phyloP scores from a whole-genome alignment of 345 rosid genomes.

The Mallotus nudiflorus region DNA sequence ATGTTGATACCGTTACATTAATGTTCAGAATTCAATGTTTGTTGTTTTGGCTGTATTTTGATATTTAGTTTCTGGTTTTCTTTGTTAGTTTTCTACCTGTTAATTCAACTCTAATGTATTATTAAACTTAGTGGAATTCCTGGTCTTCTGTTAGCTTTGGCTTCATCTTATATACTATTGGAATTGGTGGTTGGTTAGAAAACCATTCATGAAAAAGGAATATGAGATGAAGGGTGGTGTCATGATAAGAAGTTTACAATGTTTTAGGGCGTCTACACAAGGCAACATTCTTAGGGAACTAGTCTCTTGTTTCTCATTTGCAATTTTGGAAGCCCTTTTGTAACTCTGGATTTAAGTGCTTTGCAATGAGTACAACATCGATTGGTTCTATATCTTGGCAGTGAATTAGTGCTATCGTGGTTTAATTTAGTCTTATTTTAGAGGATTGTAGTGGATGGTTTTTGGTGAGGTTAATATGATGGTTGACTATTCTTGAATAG shows the following conservation, averaged over 20 bases:
- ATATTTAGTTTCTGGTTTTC: neutral
- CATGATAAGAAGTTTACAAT: neutral
- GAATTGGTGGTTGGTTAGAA: neutral
- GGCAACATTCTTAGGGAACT: neutral
- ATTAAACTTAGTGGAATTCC: neutral
- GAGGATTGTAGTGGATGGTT: neutral
- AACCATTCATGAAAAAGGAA: neutral
- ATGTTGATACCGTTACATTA: neutral
- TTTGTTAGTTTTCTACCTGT: too few relatives aligned
- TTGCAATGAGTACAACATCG: neutral
- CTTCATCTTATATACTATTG: neutral
- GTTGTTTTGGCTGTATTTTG: neutral
- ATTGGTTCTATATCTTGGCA: neutral
- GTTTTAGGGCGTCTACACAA: neutral
- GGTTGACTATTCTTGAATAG: neutral
- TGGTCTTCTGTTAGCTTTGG: neutral
- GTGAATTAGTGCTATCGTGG: neutral
- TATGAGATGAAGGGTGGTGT: neutral
- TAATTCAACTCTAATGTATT: neutral
- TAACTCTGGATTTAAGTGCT: neutral
- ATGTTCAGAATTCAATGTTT: neutral
- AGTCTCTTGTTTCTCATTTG: slow-evolving; percentile 7
- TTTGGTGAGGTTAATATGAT: neutral
- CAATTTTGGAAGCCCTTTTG: neutral
- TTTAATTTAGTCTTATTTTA: neutral